Evolutionary conservation across 768 basidiomycete species (phyloP).

Genomic region (Boletales sp.): DNA sequence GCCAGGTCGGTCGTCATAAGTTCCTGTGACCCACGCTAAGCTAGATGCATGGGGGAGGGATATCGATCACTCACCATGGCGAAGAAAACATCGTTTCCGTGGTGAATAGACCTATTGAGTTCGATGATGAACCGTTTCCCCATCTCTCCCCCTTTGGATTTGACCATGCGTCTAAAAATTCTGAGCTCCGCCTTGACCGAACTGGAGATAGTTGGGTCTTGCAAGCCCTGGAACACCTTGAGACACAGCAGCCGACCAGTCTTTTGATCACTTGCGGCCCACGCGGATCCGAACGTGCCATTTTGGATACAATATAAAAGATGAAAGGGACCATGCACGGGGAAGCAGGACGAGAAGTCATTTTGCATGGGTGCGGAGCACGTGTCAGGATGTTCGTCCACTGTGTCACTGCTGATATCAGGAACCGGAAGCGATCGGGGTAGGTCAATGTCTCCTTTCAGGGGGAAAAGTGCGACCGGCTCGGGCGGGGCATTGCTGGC

Average conservation of each 20-base stretch:
- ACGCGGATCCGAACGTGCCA: slow-evolving; percentile 20
- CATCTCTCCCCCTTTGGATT: slow-evolving; percentile 9
- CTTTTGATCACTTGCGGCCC: slow-evolving; percentile 21
- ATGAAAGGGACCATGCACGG: slow-evolving; percentile 26
- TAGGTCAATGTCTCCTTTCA: not conserved
- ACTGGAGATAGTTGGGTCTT: slow-evolving; percentile 1
- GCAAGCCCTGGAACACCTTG: slow-evolving; percentile 29
- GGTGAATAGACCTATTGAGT: slow-evolving; percentile 35
- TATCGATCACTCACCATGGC: slow-evolving; percentile 34
- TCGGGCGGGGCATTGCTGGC: not conserved
- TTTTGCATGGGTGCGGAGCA: not conserved
- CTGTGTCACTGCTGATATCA: not conserved
- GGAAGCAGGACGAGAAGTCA: slow-evolving; percentile 11
- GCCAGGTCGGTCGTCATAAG: slow-evolving; percentile 38
- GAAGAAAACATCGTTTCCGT: slow-evolving; percentile 29
- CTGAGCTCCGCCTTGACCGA: slow-evolving; percentile 32
- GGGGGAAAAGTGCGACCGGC: not conserved
- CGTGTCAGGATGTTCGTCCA: not conserved
- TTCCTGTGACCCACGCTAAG: slow-evolving; percentile 26
- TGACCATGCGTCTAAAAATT: slow-evolving; percentile 34
- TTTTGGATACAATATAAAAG: slow-evolving; percentile 13
- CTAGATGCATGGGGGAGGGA: not conserved
- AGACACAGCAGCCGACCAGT: slow-evolving; percentile 37
- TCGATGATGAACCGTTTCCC: slow-evolving; percentile 38
- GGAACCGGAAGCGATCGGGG: not conserved